These are phyloP conservation scores for Suhomyces choctaworum DNA, from an alignment of 1,139 yeast species.

Conservation along the genomic window DNA sequence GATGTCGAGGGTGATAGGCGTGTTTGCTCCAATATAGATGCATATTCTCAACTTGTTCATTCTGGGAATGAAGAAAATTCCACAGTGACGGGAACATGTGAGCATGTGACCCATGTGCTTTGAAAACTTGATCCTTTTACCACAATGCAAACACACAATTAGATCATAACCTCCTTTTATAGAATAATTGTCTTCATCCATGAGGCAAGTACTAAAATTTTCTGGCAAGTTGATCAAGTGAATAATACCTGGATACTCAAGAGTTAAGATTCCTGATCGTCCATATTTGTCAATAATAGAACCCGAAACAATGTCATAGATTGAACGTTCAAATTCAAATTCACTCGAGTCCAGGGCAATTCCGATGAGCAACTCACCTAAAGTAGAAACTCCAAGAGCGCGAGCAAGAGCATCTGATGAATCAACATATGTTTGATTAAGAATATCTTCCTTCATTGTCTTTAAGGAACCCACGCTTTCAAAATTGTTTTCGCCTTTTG, in stretches of 20 bases:
- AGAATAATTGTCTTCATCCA: conserved; percentile 23
- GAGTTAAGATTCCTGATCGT: conserved; percentile 26
- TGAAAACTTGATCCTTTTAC: conserved; percentile 21
- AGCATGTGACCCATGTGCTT: conserved; percentile 25
- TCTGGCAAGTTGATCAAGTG: conserved; percentile 42
- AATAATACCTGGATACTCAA: conserved; percentile 42
- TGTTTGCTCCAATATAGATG: conserved; percentile 24
- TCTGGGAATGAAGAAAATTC: conserved; percentile 48
- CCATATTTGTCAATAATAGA: conserved; percentile 29
- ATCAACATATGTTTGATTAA: conserved; percentile 21
- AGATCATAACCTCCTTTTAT: conserved; percentile 24
- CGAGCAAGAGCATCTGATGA: conserved; percentile 24
- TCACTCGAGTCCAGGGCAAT: conserved; percentile 9
- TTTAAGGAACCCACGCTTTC: conserved; percentile 21
- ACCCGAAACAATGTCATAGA: conserved; percentile 27
- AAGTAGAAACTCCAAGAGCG: conserved; percentile 24
- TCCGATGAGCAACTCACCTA: conserved; percentile 19
- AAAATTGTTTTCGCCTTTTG: conserved; percentile 28
- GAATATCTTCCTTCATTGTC: conserved; percentile 20
- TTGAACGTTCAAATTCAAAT: conserved; percentile 25
- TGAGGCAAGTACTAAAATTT: conserved; percentile 33
- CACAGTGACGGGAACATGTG: conserved; percentile 30
- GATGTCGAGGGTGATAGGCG: conserved; percentile 33
- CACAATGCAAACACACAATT: conserved; percentile 38
- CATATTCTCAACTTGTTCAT: conserved; percentile 37